Evolutionary conservation across 2,329 filamentous ascomycete species (phyloP).

Genomic region (Aureobasidium leucospermi): DNA sequence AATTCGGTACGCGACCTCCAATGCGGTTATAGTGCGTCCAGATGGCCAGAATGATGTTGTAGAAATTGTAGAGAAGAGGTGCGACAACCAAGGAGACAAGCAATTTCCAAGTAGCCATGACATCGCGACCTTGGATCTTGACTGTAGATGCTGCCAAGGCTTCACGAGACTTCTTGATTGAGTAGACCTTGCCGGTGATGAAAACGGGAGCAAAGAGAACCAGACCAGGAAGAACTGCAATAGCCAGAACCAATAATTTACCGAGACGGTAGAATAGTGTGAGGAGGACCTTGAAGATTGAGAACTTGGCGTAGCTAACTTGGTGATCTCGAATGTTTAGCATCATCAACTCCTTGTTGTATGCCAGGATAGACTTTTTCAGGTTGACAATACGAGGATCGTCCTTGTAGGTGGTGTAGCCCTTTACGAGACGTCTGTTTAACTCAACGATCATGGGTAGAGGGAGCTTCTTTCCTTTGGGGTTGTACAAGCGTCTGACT

Average conservation of each 20-base stretch:
- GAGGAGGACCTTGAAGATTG: constrained; percentile 65
- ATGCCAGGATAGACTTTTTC: constrained; percentile 67
- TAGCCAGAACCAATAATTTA: constrained; percentile 68
- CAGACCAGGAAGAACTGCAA: constrained; percentile 78
- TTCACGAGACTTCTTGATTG: constrained; percentile 71
- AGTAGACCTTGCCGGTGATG: constrained; percentile 74
- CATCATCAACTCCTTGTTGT: constrained; percentile 80
- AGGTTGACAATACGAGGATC: constrained; percentile 74
- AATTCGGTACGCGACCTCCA: constrained; percentile 72
- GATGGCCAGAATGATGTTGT: constrained; percentile 65
- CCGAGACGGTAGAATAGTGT: constrained; percentile 71
- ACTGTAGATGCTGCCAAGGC: constrained; percentile 80
- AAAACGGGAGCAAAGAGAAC: constrained; percentile 86
- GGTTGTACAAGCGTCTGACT: constrained; percentile 85
- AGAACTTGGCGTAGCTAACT: constrained; percentile 83
- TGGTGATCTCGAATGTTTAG: constrained; percentile 90
- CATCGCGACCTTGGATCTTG: constrained; percentile 80
- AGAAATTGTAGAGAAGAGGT: constrained; percentile 73
- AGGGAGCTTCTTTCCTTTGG: constrained; percentile 86
- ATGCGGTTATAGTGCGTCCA: constrained; percentile 77
- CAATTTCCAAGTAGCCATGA: constrained; percentile 91
- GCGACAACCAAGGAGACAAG: constrained; percentile 79
- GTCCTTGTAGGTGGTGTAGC: constrained; percentile 87
- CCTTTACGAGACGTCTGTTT: constrained; percentile 82
- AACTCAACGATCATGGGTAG: constrained; percentile 89